These are phyloP conservation scores for Psophocarpus tetragonolobus DNA, from an alignment of 306 rosid genomes.

Conservation along the genomic window DNA sequence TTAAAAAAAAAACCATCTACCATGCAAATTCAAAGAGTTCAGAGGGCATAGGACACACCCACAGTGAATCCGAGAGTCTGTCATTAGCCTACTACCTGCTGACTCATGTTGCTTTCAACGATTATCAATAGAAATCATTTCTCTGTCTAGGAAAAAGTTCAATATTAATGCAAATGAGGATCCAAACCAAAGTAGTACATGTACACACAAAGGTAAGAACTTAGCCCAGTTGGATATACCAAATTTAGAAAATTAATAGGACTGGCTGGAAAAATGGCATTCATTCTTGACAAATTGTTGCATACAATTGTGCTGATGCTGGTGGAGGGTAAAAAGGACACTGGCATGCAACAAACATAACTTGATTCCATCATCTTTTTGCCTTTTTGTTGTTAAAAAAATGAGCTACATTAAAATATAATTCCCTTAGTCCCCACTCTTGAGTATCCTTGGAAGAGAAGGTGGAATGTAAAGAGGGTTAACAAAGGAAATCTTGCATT, in stretches of 20 bases:
- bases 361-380: background rate
- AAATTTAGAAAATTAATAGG: conserved; percentile 30
- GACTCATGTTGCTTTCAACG: conserved; percentile 83
- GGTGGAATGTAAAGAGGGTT: conserved; percentile 19
- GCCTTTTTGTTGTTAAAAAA: conserved; percentile 15
- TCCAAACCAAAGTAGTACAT: conserved; percentile 41
- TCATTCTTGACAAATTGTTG: conserved; percentile 15
- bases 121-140: conserved; percentile 70
- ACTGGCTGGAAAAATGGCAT: conserved; percentile 22
- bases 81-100: conserved; percentile 84
- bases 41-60: conserved; percentile 66
- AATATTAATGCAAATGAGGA: conserved; percentile 57
- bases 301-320: conserved; percentile 24
- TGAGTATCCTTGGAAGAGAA: background rate
- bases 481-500: background rate
- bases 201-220: conserved; percentile 41
- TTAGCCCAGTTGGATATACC: conserved; percentile 38
- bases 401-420: conserved; percentile 9
- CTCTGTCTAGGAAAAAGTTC: conserved; percentile 80
- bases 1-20: conserved; percentile 43
- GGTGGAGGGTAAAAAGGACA: background rate
- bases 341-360: conserved; percentile 9
- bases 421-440: conserved; percentile 14
- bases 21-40: conserved; percentile 53
- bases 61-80: conserved; percentile 63